Percentiles rank a stretch among this genome's conserved stretches.
Conservation (phyloP, 2,329 filamentous ascomycete species). For the Diaporthe vaccinii region DNA sequence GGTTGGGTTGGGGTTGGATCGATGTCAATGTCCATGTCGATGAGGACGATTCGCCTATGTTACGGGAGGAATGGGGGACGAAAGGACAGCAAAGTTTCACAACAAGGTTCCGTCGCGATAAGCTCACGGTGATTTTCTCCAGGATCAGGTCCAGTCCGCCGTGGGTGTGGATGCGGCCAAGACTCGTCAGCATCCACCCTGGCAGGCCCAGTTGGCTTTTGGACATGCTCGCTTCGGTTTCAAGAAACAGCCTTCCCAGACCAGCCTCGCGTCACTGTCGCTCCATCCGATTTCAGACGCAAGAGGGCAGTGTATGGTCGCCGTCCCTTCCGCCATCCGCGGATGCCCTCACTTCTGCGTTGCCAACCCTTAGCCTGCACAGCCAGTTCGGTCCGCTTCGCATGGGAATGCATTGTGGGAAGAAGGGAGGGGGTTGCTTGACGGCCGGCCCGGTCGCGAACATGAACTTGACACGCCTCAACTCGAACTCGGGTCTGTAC, state of each 20-base stretch:
- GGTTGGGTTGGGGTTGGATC: not conserved
- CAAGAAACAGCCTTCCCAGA: conserved; percentile 25
- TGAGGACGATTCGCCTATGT: conserved; percentile 5
- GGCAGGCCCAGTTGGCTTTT: not conserved
- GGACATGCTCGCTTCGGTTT: conserved; percentile 16
- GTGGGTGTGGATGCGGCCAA: not conserved
- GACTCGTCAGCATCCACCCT: not conserved
- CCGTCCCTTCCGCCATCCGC: conserved; percentile 13
- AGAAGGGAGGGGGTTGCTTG: not conserved
- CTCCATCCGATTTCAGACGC: conserved; percentile 10
- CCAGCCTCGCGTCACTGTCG: conserved; percentile 11
- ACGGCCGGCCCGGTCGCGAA: conserved; percentile 32
- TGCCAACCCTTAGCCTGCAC: not conserved
- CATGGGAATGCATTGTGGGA: conserved; percentile 7
- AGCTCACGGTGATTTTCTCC: conserved; percentile 24
- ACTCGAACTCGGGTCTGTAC: not conserved
- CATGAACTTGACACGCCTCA: conserved; percentile 18
- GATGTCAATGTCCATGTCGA: conserved; percentile 7
- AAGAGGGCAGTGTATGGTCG: conserved; percentile 7
- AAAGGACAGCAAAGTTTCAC: conserved; percentile 29
- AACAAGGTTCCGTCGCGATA: conserved; percentile 31
- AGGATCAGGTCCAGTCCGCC: not conserved
- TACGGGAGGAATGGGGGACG: conserved; percentile 8
- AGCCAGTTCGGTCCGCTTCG: conserved; percentile 7
- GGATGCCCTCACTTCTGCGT: not conserved